Evolutionary conservation across 495 filamentous ascomycete species (phyloP).

Genomic region (Staphylotrichum tortipilum): DNA sequence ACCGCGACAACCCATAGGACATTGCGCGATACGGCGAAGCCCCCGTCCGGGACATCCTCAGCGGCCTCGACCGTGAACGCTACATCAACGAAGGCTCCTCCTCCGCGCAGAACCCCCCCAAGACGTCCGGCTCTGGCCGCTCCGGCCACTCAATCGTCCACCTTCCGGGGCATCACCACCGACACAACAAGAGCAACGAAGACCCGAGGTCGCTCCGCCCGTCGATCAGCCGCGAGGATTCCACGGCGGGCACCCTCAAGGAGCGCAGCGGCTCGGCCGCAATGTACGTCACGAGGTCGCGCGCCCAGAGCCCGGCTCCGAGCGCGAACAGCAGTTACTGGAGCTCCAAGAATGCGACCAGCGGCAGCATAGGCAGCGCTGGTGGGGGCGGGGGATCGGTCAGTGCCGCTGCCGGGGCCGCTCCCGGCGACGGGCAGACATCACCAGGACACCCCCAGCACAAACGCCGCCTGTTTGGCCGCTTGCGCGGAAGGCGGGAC

Average conservation of each 20-base stretch:
- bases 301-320: constrained; percentile 68
- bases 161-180: constrained; percentile 57
- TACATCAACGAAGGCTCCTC: constrained; percentile 39
- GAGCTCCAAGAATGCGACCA: constrained; percentile 38
- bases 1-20: constrained; percentile 45
- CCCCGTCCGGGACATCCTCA: constrained; percentile 65
- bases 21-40: constrained; percentile 76
- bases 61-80: constrained; percentile 60
- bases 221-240: constrained; percentile 61
- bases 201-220: constrained; percentile 57
- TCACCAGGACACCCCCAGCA: constrained; percentile 51
- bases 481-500: constrained; percentile 49
- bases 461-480: constrained; percentile 59
- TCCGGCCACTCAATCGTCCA: constrained; percentile 46
- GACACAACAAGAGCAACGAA: constrained; percentile 69
- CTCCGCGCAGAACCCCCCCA: constrained; percentile 36
- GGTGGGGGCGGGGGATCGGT: no score
- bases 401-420: no score
- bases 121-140: constrained; percentile 45
- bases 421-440: constrained; percentile 44
- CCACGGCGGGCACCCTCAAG: constrained; percentile 42
- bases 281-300: constrained; percentile 34
- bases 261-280: constrained; percentile 38
- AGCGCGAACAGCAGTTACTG: constrained; percentile 51
- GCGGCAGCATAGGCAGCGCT: no score